Base-by-base conservation (phyloP, 2,329 filamentous ascomycete genomes). In the Colletotrichum simmondsii region DNA sequence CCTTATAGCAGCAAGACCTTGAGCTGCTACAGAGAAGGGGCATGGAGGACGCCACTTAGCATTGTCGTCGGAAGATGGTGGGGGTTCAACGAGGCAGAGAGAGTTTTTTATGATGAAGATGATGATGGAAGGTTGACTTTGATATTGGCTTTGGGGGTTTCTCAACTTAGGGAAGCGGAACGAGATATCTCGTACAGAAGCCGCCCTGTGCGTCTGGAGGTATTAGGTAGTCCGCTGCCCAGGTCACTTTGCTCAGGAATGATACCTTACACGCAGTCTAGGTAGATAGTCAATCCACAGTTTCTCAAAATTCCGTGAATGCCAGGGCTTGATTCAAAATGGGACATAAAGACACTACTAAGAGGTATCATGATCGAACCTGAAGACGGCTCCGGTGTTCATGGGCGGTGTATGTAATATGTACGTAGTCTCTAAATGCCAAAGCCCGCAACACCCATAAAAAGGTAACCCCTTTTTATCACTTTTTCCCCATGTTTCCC, bases 211-310 rank as follows among this genome's bases (percentile, higher is more conserved):
- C 26, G 11, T 22, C 12, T 11, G 28, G 12, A 8, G 53, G 52
- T 19, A 49, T 35, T 6, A 42, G 24, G 12, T 57, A 10, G n/a
- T 42, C 24, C 14, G 22, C 10, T 42, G 52, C 30, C 32, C 26
- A 57, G 5, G 26, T 28, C 28, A 11, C 46, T 30, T 14, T 32
- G 59, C 59, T 57, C 58, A 57, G 42, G 46, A 30, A 53, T 26
- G 54, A 52, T 53, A 24, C 35, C 53, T 42, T 5, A 30, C 8
- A n/a, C 24, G 14, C 28, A 19, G n/a, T n/a, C 8, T 54, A 71
- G 68, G 28, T 60, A 67, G 24, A 30, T 22, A 62, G 42, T 35
- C 60, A 68, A 68, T 57, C 49, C 26, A 57, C 7, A 11, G 32
- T 32, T 65, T 42, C 35, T 22, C 35, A 35, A 26, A 57, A 42